These are phyloP conservation scores for Plasmodium reichenowi DNA, from an alignment of 169 alveolate species.

Conservation along the genomic window DNA sequence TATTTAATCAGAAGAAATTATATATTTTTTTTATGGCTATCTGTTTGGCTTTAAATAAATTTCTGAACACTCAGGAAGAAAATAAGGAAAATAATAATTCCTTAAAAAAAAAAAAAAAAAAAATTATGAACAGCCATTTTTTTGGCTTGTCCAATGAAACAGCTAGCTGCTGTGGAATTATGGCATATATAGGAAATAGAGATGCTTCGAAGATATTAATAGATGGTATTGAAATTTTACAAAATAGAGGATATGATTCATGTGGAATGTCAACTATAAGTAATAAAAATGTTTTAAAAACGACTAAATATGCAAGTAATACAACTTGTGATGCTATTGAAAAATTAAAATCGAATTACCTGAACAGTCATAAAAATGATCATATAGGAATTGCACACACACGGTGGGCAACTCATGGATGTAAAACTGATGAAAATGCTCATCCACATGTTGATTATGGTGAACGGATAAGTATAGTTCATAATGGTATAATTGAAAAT, in stretches of 20 bases:
- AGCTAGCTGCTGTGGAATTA: constrained; percentile 90
- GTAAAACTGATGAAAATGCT: constrained; percentile 96
- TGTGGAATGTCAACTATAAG: constrained; percentile 94
- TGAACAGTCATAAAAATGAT: constrained; percentile 86
- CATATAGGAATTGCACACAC: constrained; percentile 98
- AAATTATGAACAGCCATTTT: not conserved
- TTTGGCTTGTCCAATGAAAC: constrained; percentile 11
- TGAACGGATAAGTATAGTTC: constrained; percentile 93
- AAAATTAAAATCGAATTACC: constrained; percentile 84
- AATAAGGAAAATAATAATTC: not conserved
- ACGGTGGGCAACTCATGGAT: constrained; percentile 99
- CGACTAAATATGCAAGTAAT: constrained; percentile 90
- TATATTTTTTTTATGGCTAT: not conserved
- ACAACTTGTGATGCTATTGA: constrained; percentile 85
- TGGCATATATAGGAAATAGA: constrained; percentile 91
- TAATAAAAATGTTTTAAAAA: constrained; percentile 83
- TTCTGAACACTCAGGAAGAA: constrained; percentile 16
- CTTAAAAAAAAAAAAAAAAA: constrained; percentile 16
- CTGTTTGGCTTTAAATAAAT: constrained; percentile 19
- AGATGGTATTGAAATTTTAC: constrained; percentile 91
- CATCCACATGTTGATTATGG: constrained; percentile 97
- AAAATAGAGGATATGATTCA: constrained; percentile 96
- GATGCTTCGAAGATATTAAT: constrained; percentile 88
- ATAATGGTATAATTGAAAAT: constrained; percentile 97
- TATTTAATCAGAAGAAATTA: not conserved